Base-by-base conservation (phyloP, 129 eudicot species). In the Mikania micrantha region DNA sequence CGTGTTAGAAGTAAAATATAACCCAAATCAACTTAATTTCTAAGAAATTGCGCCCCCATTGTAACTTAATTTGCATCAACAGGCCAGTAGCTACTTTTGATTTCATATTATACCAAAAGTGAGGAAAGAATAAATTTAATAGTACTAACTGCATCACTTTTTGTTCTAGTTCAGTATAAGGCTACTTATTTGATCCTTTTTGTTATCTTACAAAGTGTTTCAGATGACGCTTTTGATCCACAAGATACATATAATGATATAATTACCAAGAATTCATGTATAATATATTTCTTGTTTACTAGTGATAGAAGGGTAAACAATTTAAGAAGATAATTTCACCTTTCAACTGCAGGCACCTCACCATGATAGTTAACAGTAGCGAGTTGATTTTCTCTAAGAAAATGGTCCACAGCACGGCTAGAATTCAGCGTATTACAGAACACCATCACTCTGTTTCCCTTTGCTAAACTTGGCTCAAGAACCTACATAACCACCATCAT, bases 361-460 rank as follows among this genome's bases (percentile, higher is more conserved):
- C 99, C 99, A 49, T 93, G 99, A 78, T 93, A 89, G 79, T 89
- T 89, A 70, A 93, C 99, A 24, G 96, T 86, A 70, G 91, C 88
- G 15, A 93, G 72, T 66, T 84, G 90, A 66, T 88, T 93, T 79
- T 93, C 99, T 66, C 62, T 31, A 60, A 93, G 82, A 62, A 86
- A 89, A 79, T 93, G 96, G 75, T 93, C 99, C 59, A 89, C 93
- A 7, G 96, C 99, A 65, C 96, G 99, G 56, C 99, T 88, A 40
- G 99, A 93, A 78, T 81, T 85, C 74, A 89, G 76, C 4, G 99
- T 93, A 59, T 93, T 93, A 58, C 99, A 93, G 73, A 89, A 89
- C 45, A 93, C 99, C 99, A 93, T 93, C 65, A 93, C 93, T 69
- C 83, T 81, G 35, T 93, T 93, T 49, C 96, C 99, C 73, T 89